Conservation (phyloP, 2,329 filamentous ascomycete species). For the Coleophoma eucalyptorum region DNA sequence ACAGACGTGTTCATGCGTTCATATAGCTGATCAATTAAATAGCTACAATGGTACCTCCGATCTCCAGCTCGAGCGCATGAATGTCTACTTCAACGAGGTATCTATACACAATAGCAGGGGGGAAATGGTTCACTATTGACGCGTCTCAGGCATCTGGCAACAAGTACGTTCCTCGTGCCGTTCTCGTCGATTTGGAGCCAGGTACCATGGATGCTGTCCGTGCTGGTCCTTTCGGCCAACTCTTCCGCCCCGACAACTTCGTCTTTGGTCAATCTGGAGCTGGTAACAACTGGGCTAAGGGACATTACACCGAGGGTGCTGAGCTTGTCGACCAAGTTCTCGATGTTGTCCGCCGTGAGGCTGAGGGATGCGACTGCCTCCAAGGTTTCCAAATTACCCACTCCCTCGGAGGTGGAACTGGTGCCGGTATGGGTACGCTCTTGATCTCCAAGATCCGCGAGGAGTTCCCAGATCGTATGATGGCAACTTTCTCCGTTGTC, state of each 20-base stretch:
- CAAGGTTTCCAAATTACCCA: constrained; percentile 99
- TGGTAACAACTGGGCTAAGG: constrained; percentile 99
- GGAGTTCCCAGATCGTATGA: constrained; percentile 99
- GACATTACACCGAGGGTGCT: constrained; percentile 99
- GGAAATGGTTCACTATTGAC: constrained; percentile 21
- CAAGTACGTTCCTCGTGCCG: constrained; percentile 99
- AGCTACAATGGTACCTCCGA: constrained; percentile 98
- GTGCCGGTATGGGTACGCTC: constrained; percentile 99
- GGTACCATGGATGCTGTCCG: constrained; percentile 99
- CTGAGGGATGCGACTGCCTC: constrained; percentile 98
- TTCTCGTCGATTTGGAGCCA: constrained; percentile 98
- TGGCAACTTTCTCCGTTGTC: constrained; percentile 99
- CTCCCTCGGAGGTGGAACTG: constrained; percentile 99
- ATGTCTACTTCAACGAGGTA: constrained; percentile 98
- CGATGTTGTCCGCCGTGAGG: constrained; percentile 97
- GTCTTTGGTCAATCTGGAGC: constrained; percentile 99
- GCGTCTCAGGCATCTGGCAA: constrained; percentile 76
- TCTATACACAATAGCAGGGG: not conserved
- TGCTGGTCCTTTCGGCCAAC: constrained; percentile 95
- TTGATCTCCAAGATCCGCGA: constrained; percentile 99
- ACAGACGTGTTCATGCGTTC: no score
- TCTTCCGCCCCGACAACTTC: constrained; percentile 99
- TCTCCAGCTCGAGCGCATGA: constrained; percentile 99
- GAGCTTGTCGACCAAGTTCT: constrained; percentile 98
- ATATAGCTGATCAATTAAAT: constrained; percentile 2